Percentiles rank a stretch among this genome's conserved stretches.
These are phyloP conservation scores for Parachaetomium inaequale DNA, from an alignment of 495 filamentous ascomycete species.

Conservation along the genomic window DNA sequence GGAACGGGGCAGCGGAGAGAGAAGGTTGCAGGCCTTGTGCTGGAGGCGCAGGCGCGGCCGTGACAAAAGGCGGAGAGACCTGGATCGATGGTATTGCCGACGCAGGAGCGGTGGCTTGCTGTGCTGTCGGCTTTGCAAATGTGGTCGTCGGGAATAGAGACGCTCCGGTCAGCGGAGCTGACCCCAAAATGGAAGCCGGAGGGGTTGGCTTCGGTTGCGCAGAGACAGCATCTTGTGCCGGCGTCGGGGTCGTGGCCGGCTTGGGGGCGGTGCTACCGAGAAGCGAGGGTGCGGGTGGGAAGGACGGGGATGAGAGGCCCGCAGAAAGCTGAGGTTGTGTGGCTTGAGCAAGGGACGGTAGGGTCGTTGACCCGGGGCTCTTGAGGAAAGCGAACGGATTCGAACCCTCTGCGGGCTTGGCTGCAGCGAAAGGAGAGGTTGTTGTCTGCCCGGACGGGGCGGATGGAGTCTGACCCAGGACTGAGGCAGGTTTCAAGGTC, in stretches of 20 bases:
- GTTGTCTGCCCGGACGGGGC: background rate
- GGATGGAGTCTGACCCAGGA: background rate
- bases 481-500: background rate
- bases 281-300: background rate
- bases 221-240: background rate
- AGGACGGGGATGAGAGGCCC: no score
- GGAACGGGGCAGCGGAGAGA: background rate
- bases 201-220: background rate
- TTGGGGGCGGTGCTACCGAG: background rate
- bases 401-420: background rate
- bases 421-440: background rate
- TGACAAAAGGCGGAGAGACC: slow-evolving; percentile 3
- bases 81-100: slow-evolving; percentile 11
- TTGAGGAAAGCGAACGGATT: slow-evolving; percentile 8
- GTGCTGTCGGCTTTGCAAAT: background rate
- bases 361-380: background rate
- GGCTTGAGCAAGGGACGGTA: background rate
- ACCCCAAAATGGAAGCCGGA: background rate
- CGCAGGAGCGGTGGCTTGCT: slow-evolving; percentile 1
- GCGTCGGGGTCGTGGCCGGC: background rate
- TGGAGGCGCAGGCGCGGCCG: background rate
- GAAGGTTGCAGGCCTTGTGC: background rate
- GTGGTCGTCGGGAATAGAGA: background rate
- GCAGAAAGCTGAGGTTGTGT: background rate
- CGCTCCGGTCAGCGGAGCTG: background rate